These are phyloP conservation scores for Cryptococcus hybrid DNA, from an alignment of 1,284 basidiomycete species.

Conservation along the genomic window DNA sequence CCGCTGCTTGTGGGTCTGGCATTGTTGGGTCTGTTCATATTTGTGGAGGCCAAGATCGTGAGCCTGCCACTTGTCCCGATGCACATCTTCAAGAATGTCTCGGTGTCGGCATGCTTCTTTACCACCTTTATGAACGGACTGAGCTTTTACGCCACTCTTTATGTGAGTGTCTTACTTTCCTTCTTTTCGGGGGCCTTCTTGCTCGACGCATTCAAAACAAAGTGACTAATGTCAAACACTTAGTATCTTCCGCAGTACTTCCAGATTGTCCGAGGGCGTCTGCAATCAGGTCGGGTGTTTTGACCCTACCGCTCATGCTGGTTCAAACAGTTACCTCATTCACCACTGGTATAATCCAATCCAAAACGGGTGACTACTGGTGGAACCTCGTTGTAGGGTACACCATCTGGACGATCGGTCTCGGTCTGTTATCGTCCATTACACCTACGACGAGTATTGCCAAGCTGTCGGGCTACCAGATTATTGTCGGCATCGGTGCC, in stretches of 20 bases:
- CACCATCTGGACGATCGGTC: conserved; percentile 65
- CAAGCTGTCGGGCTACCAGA: conserved; percentile 64
- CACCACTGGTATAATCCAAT: conserved; percentile 59
- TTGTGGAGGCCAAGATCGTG: conserved; percentile 71
- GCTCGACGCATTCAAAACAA: no score
- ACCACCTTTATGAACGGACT: conserved; percentile 64
- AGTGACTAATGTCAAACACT: no score
- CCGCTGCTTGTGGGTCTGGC: conserved; percentile 61
- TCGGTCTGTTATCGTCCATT: conserved; percentile 66
- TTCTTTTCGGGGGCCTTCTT: no score
- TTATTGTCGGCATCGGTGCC: conserved; percentile 63
- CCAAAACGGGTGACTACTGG: conserved; percentile 64
- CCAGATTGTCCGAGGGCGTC: conserved; percentile 65
- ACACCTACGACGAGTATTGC: conserved; percentile 55
- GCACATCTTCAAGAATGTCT: conserved; percentile 69
- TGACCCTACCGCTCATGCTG: conserved; percentile 64
- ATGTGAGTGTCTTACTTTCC: conserved; percentile 6
- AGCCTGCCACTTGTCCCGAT: conserved; percentile 67
- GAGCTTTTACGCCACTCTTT: conserved; percentile 40
- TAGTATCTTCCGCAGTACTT: conserved; percentile 69
- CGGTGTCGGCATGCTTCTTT: conserved; percentile 66
- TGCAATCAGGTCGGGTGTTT: conserved; percentile 61
- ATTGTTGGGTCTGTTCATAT: conserved; percentile 60
- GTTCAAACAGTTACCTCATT: conserved; percentile 58
- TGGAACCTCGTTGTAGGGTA: conserved; percentile 66